phyloP scores from a whole-genome alignment of 208 protist species.

The Balamuthia mandrillaris region DNA sequence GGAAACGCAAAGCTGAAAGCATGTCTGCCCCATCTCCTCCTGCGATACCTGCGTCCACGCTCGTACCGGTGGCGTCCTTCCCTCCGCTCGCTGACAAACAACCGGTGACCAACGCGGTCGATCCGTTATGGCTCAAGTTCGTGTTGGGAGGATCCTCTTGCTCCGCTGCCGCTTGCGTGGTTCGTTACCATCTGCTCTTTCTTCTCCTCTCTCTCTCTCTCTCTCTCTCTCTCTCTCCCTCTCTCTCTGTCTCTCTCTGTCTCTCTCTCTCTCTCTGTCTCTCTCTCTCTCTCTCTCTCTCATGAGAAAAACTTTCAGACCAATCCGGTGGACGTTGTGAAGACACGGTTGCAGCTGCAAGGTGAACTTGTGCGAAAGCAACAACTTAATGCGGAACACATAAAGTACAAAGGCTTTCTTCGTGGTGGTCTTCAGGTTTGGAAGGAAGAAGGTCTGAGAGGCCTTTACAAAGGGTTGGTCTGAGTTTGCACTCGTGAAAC shows the following conservation, averaged over 20 bases:
- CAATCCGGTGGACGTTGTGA: conserved; percentile 19
- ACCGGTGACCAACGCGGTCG: neutral
- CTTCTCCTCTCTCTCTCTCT: neutral
- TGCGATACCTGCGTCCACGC: neutral
- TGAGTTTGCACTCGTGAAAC: neutral
- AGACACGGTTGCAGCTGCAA: conserved; percentile 7
- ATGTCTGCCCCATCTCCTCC: neutral
- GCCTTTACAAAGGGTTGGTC: conserved; percentile 15
- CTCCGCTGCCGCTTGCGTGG: neutral
- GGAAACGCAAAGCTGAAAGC: no score
- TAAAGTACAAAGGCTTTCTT: neutral
- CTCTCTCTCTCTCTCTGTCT: neutral
- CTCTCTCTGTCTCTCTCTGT: neutral
- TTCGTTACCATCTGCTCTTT: neutral
- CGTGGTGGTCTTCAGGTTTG: neutral
- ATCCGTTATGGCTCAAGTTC: neutral
- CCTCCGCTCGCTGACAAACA: neutral
- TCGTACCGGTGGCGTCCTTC: neutral
- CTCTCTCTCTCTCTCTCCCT: neutral
- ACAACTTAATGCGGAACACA: no score
- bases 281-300: neutral
- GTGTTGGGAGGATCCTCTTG: conserved; percentile 3
- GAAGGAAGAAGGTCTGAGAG: neutral
- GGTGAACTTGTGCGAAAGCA: neutral
- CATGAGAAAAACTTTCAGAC: neutral